phyloP scores from a whole-genome alignment of 768 basidiomycete genomes.

The Tylopilus sp. region DNA sequence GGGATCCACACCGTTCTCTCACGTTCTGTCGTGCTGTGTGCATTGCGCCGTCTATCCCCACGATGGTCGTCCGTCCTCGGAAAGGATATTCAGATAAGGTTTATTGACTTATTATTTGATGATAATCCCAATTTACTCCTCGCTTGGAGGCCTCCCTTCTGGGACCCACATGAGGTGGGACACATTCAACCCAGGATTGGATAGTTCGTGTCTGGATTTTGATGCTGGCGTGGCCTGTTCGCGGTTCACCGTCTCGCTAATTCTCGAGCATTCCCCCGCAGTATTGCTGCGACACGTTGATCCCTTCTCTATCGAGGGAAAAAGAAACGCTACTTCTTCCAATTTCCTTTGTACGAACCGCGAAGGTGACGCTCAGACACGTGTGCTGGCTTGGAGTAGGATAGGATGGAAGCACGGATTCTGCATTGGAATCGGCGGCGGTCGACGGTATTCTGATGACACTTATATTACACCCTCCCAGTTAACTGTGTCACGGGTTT shows the following conservation, averaged over 20 bases:
- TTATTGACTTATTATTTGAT: slow-evolving; percentile 17
- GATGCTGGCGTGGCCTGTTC: background rate
- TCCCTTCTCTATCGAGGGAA: background rate
- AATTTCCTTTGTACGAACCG: background rate
- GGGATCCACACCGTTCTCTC: slow-evolving; percentile 13
- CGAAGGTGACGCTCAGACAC: background rate
- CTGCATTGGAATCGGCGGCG: slow-evolving; percentile 1
- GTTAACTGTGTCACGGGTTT: background rate
- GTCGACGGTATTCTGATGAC: background rate
- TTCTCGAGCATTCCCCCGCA: background rate
- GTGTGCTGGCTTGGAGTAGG: background rate
- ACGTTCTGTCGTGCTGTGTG: slow-evolving; percentile 14
- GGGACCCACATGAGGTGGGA: slow-evolving; percentile 5
- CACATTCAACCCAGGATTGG: background rate
- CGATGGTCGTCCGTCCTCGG: slow-evolving; percentile 11
- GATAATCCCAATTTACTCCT: slow-evolving; percentile 11
- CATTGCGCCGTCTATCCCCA: slow-evolving; percentile 13
- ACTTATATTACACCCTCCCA: background rate
- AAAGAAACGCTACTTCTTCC: background rate
- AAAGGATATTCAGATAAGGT: slow-evolving; percentile 17
- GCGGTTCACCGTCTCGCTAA: background rate
- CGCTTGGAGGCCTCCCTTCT: background rate
- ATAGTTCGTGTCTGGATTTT: slow-evolving; percentile 1
- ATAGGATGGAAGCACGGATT: background rate
- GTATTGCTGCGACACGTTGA: background rate